Conservation (phyloP, 306 rosid genomes). For the Prunus salicina region DNA sequence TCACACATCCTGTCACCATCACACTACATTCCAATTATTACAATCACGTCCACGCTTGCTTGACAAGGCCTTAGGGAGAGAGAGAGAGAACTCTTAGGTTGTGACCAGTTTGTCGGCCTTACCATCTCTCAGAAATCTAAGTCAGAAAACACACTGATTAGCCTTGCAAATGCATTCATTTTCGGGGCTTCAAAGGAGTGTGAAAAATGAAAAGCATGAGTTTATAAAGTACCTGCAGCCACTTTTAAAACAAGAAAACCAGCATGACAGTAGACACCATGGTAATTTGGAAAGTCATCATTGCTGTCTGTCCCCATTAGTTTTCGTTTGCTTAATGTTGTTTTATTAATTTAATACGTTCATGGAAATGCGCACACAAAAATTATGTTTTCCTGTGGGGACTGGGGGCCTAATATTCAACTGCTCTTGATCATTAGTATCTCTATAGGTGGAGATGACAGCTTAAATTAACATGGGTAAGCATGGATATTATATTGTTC, state of each 20-base stretch:
- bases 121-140: no score
- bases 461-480: constrained; percentile 18
- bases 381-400: constrained; percentile 19
- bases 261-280: constrained; percentile 1
- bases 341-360: constrained; percentile 9
- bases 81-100: no score
- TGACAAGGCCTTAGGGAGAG: no score
- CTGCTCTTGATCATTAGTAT: constrained; percentile 18
- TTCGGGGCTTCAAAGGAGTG: background rate
- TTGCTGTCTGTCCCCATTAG: constrained; percentile 15
- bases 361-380: background rate
- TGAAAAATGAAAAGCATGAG: background rate
- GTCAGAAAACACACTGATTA: no score
- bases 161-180: no score
- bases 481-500: constrained; percentile 14
- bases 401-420: constrained; percentile 22
- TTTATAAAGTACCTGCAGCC: background rate
- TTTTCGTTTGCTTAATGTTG: background rate
- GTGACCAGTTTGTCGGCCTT: no score
- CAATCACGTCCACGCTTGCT: no score
- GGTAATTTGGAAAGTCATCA: constrained; percentile 33
- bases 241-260: background rate
- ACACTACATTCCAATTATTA: no score
- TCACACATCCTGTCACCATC: no score
- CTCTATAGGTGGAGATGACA: constrained; percentile 29